Conservation (phyloP, 495 filamentous ascomycete species). For the Daldinia childiae region DNA sequence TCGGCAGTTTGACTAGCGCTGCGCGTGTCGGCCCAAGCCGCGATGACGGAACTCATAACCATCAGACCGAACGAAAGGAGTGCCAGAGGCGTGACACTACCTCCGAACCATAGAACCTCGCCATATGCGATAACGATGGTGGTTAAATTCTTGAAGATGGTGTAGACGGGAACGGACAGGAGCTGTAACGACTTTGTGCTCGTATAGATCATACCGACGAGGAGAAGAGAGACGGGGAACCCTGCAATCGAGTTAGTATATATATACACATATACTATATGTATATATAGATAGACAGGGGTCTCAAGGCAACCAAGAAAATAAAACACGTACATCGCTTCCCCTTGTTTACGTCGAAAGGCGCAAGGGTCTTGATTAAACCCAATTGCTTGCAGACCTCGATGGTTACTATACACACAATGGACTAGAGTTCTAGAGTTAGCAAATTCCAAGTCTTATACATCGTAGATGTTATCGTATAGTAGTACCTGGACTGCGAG, state of each 20-base stretch:
- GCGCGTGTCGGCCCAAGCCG: conserved; percentile 97
- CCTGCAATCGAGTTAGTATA: conserved; percentile 62
- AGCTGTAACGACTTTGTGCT: conserved; percentile 95
- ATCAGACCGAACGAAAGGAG: conserved; percentile 97
- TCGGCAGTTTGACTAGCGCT: conserved; percentile 72
- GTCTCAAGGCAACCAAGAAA: neutral
- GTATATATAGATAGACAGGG: neutral
- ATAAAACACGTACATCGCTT: conserved; percentile 76
- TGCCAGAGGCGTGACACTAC: conserved; percentile 85
- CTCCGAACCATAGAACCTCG: conserved; percentile 98
- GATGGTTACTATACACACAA: conserved; percentile 92
- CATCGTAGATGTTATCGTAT: conserved; percentile 9
- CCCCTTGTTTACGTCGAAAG: conserved; percentile 90
- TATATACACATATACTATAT: no score
- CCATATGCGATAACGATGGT: conserved; percentile 99
- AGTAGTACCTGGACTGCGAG: conserved; percentile 87
- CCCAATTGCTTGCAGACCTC: conserved; percentile 81
- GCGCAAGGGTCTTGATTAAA: conserved; percentile 83
- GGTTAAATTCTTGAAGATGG: conserved; percentile 99
- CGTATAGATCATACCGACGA: conserved; percentile 99
- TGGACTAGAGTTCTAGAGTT: conserved; percentile 64
- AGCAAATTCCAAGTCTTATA: conserved; percentile 26
- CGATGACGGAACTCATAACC: conserved; percentile 94
- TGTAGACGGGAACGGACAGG: conserved; percentile 98
- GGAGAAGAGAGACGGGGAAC: conserved; percentile 96